Evolutionary conservation across 75 land plant species (phyloP).

Genomic region (Selaginella tamariscina): DNA sequence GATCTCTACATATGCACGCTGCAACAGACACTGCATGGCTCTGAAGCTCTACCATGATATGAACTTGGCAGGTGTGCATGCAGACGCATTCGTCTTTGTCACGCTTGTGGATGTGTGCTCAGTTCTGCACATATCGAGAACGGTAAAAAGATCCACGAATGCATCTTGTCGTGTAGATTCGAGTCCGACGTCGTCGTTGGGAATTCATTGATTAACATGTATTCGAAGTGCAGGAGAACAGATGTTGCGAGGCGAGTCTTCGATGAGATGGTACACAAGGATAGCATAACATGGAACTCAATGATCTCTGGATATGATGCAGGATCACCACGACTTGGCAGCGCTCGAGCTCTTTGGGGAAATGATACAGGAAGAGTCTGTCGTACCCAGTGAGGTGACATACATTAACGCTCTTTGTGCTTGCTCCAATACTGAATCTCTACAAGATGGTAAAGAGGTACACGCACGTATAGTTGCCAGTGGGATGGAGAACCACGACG

Average conservation of each 20-base stretch:
- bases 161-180: too few relatives aligned
- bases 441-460: too few relatives aligned
- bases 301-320: constrained; percentile 45
- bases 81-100: constrained; percentile 12
- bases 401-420: too few relatives aligned
- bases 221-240: constrained; percentile 41
- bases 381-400: too few relatives aligned
- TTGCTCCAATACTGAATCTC: too few relatives aligned
- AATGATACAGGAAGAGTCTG: too few relatives aligned
- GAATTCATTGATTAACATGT: constrained; percentile 53
- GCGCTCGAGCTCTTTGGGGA: too few relatives aligned
- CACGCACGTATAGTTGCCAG: too few relatives aligned
- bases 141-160: too few relatives aligned
- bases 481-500: too few relatives aligned
- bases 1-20: background rate
- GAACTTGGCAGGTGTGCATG: background rate
- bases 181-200: constrained; percentile 30
- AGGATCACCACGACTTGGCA: too few relatives aligned
- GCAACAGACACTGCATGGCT: constrained; percentile 14
- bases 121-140: too few relatives aligned
- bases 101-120: constrained; percentile 18
- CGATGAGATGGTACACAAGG: constrained; percentile 20
- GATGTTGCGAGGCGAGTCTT: constrained; percentile 31
- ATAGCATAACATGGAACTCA: constrained; percentile 39
- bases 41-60: constrained; percentile 13